Evolutionary conservation across 768 basidiomycete genomes (phyloP).

Genomic region (Leccinum barrowsii): DNA sequence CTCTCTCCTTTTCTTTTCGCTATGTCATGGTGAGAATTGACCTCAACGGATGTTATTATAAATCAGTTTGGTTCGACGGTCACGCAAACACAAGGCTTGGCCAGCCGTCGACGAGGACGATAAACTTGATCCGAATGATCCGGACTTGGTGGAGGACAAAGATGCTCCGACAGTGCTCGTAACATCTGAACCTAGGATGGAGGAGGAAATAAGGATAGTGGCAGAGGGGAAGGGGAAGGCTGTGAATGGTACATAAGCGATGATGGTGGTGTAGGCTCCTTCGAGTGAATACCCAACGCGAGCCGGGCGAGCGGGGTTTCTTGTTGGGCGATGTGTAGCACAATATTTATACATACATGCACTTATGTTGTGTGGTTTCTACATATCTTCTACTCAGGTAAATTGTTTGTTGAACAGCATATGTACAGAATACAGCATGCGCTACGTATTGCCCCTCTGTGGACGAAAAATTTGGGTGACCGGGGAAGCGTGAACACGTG

Average conservation of each 20-base stretch:
- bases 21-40: not conserved
- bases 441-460: not conserved
- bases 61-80: not conserved
- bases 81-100: not conserved
- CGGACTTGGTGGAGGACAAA: not conserved
- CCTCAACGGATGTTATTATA: not conserved
- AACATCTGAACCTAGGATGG: not conserved
- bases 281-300: not conserved
- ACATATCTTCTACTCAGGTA: too few relatives aligned
- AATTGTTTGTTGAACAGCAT: too few relatives aligned
- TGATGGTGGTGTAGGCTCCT: not conserved
- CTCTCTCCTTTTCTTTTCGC: not conserved
- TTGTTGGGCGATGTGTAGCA: not conserved
- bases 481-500: constrained; percentile 6
- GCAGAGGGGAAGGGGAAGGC: not conserved
- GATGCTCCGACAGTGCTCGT: not conserved
- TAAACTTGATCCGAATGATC: not conserved
- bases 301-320: not conserved
- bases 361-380: too few relatives aligned
- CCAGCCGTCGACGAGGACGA: not conserved
- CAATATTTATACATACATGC: not conserved
- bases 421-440: too few relatives aligned
- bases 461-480: too few relatives aligned
- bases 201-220: not conserved
- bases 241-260: not conserved